These are phyloP conservation scores for Cenchrus fungigraminus DNA, from an alignment of 176 grass and related monocot genomes.

Conservation along the genomic window DNA sequence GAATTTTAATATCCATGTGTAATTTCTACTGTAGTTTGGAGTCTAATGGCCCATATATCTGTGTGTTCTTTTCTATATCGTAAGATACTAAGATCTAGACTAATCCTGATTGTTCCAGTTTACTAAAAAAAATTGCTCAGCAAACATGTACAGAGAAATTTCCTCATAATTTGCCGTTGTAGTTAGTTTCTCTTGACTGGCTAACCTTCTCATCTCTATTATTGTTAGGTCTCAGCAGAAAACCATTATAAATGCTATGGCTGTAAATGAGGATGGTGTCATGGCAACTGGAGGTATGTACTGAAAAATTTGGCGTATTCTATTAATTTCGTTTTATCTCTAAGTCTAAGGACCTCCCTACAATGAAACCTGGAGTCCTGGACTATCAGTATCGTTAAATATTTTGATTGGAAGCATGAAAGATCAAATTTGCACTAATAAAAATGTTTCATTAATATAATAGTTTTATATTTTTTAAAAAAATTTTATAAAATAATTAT, in stretches of 20 bases:
- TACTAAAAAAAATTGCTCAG: not conserved
- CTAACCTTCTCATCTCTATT: constrained; percentile 11
- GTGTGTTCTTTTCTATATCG: not conserved
- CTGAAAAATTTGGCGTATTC: not conserved
- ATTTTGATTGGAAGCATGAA: not conserved
- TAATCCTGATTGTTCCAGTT: not conserved
- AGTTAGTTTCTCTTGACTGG: not conserved
- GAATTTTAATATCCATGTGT: constrained; percentile 10
- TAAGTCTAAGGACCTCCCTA: not conserved
- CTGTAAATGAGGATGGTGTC: constrained; percentile 97
- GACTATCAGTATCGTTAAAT: not conserved
- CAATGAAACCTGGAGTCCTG: not conserved
- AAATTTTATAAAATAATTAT: not conserved
- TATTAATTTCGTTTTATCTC: not conserved
- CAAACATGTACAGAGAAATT: not conserved
- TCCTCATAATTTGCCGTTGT: not conserved
- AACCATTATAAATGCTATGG: constrained; percentile 98
- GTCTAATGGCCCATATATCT: too few relatives aligned
- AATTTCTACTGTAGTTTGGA: not conserved
- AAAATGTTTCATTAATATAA: not conserved
- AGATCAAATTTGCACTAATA: not conserved
- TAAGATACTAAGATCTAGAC: not conserved
- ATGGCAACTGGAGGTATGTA: constrained; percentile 87
- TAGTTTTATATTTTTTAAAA: not conserved
- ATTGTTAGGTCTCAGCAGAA: constrained; percentile 88